Conservation (phyloP, 1,139 yeast genomes). For the Yamadazyma siamensis region DNA sequence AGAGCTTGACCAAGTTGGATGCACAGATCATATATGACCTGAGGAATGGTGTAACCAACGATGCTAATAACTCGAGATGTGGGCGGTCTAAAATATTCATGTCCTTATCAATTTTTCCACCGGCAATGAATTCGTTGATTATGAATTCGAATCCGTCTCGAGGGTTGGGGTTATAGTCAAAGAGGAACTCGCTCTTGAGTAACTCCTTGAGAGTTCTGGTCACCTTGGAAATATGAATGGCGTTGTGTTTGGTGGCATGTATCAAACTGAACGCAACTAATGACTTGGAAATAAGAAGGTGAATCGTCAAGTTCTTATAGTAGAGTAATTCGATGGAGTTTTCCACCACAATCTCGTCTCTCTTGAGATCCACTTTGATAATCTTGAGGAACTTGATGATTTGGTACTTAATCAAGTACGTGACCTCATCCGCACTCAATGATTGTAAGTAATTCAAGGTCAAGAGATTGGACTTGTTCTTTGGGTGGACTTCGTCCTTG, state of each 20-base stretch:
- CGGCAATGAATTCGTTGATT: conserved; percentile 23
- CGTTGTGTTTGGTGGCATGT: conserved; percentile 8
- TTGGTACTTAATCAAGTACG: conserved; percentile 23
- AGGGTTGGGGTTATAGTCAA: conserved; percentile 38
- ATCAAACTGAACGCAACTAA: conserved; percentile 31
- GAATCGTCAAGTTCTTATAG: conserved; percentile 43
- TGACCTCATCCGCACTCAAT: conserved; percentile 17
- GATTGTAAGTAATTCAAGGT: conserved; percentile 12
- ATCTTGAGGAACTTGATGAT: conserved; percentile 33
- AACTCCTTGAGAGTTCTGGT: conserved; percentile 28
- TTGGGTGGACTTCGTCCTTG: conserved; percentile 8
- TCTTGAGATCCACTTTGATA: conserved; percentile 28
- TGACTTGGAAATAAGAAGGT: conserved; percentile 37
- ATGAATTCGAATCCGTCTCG: conserved; percentile 29
- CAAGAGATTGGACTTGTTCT: conserved; percentile 10
- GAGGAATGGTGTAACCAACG: conserved; percentile 38
- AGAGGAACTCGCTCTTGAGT: conserved; percentile 43
- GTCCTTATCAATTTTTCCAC: conserved; percentile 17
- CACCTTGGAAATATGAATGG: conserved; percentile 4
- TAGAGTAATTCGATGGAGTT: conserved; percentile 42
- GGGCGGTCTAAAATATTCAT: conserved; percentile 22
- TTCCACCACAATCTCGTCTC: conserved; percentile 25
- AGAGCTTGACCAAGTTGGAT: conserved; percentile 17
- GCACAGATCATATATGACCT: conserved; percentile 37
- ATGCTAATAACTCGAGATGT: conserved; percentile 25